Conservation (phyloP, 495 filamentous ascomycete species). For the Cladorrhinum samala region DNA sequence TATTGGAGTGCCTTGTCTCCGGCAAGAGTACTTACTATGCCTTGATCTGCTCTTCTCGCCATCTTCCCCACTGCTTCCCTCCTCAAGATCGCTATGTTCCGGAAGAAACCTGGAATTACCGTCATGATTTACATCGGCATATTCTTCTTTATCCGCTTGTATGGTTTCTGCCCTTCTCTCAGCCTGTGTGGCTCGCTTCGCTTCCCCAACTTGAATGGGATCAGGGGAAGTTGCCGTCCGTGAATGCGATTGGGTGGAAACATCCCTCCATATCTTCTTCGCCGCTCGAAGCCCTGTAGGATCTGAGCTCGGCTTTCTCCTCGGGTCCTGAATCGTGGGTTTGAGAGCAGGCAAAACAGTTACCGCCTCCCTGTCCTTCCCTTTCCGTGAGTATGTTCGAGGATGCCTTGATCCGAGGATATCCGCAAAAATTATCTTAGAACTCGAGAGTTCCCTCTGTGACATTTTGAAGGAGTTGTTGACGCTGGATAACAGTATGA, state of each 20-base stretch:
- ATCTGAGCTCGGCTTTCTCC: neutral
- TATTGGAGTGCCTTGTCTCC: neutral
- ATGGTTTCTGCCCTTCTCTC: too few species aligned
- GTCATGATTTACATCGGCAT: neutral
- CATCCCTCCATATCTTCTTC: neutral
- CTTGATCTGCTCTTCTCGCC: neutral
- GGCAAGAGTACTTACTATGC: neutral
- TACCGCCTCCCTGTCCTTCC: neutral
- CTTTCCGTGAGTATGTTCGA: slow-evolving; percentile 9
- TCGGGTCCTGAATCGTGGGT: neutral
- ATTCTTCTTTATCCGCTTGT: too few species aligned
- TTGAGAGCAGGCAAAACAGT: slow-evolving; percentile 8
- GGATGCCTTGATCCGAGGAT: too few species aligned
- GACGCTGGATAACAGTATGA: too few species aligned
- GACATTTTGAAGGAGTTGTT: too few species aligned
- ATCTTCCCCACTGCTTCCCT: neutral
- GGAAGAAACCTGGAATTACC: neutral
- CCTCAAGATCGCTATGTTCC: neutral
- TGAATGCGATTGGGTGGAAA: neutral
- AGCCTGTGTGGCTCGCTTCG: too few species aligned
- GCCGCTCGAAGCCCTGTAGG: neutral
- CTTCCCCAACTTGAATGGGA: too few species aligned
- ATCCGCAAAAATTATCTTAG: too few species aligned
- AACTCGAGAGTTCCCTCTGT: too few species aligned
- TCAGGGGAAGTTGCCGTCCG: neutral